These are phyloP conservation scores for Pythium rhizo-oryzae DNA, from an alignment of 352 stramenopile species.

Conservation along the genomic window DNA sequence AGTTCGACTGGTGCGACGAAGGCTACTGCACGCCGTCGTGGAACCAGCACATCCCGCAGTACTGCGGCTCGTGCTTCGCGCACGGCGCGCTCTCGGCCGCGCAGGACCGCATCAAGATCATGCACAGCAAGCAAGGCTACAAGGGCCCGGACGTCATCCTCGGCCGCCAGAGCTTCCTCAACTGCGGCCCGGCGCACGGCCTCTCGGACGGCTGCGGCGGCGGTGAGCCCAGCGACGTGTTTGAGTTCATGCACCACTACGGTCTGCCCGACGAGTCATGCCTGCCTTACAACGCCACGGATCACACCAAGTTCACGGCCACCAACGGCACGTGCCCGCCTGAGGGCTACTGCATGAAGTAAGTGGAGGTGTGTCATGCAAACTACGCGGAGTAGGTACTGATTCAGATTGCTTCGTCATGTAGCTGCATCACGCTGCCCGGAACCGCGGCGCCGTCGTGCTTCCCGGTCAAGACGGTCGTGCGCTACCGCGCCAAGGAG, in stretches of 20 bases:
- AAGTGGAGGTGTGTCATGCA: constrained; percentile 21
- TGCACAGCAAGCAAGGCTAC: constrained; percentile 63
- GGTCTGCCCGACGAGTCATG: constrained; percentile 81
- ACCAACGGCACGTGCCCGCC: constrained; percentile 78
- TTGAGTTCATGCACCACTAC: constrained; percentile 80
- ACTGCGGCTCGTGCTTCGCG: constrained; percentile 87
- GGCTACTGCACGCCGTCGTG: constrained; percentile 79
- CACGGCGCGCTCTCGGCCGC: constrained; percentile 75
- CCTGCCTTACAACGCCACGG: constrained; percentile 79
- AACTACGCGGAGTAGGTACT: constrained; percentile 82
- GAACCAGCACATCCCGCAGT: constrained; percentile 87
- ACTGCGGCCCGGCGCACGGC: constrained; percentile 74
- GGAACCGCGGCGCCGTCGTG: constrained; percentile 45
- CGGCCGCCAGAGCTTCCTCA: constrained; percentile 77
- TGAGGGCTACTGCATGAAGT: constrained; percentile 86
- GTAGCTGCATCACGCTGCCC: constrained; percentile 71
- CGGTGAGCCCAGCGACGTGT: constrained; percentile 73
- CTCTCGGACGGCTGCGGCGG: constrained; percentile 68
- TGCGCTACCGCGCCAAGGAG: constrained; percentile 79
- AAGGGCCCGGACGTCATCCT: constrained; percentile 77
- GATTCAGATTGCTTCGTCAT: constrained; percentile 27
- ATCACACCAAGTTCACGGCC: constrained; percentile 68
- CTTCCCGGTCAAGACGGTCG: constrained; percentile 77
- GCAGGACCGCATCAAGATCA: constrained; percentile 85
- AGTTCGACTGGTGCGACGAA: constrained; percentile 91